A percentile compares a stretch with the other conserved stretches of the same genome.
These are phyloP conservation scores for Isoetes taiwanensis DNA, from an alignment of 75 land plant species.

Conservation along the genomic window DNA sequence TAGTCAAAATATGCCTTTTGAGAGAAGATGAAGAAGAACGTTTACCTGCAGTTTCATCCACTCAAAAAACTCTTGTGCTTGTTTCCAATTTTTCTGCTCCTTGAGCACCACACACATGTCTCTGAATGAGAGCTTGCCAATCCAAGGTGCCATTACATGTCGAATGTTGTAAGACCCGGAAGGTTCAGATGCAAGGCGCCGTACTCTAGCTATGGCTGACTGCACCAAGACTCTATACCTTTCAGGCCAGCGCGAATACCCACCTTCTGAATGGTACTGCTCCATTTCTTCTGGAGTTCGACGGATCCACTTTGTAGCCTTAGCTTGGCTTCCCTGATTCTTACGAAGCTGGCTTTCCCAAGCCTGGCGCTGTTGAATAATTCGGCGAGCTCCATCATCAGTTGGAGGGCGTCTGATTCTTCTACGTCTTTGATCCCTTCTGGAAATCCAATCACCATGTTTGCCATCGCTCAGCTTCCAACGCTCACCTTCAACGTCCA, in stretches of 20 bases:
- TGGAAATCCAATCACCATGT: no score
- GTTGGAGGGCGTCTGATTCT: no score
- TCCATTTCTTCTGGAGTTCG: slow-evolving; percentile 70
- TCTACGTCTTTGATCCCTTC: no score
- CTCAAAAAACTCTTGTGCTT: slow-evolving; percentile 62
- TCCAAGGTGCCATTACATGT: slow-evolving; percentile 49
- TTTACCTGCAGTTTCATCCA: slow-evolving; percentile 98
- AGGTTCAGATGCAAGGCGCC: slow-evolving; percentile 24
- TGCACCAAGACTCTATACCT: slow-evolving; percentile 55
- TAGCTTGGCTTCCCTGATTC: slow-evolving; percentile 39
- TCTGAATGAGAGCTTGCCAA: slow-evolving; percentile 48
- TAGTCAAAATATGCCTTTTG: neutral
- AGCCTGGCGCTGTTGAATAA: slow-evolving; percentile 37
- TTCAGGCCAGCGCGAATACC: slow-evolving; percentile 23
- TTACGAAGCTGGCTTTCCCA: slow-evolving; percentile 46
- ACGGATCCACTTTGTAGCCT: slow-evolving; percentile 57
- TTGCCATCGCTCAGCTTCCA: no score
- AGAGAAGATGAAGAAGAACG: neutral
- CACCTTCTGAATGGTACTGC: slow-evolving; percentile 39
- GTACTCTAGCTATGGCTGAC: slow-evolving; percentile 53
- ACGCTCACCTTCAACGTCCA: no score
- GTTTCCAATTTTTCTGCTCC: slow-evolving; percentile 78
- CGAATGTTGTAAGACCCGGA: slow-evolving; percentile 66
- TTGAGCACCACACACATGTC: slow-evolving; percentile 90
- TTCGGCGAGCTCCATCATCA: slow-evolving; percentile 20